These are phyloP conservation scores for Iberis pinnata DNA, from an alignment of 345 rosid genomes.

Conservation along the genomic window DNA sequence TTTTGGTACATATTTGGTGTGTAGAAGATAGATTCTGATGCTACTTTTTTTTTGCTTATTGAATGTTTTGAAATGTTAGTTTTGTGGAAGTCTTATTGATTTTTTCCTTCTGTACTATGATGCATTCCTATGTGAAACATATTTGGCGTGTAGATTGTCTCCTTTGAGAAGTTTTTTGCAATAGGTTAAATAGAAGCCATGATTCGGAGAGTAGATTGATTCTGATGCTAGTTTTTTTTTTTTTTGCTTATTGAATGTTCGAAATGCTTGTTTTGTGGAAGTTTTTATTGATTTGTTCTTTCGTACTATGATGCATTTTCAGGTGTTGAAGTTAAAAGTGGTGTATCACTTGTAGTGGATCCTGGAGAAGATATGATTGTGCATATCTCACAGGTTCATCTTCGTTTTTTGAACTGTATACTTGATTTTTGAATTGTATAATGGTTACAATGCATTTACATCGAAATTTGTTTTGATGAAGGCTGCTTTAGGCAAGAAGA, in stretches of 20 bases:
- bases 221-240: not conserved
- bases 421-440: not conserved
- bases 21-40: too few species aligned
- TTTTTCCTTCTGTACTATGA: too few species aligned
- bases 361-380: constrained; percentile 33
- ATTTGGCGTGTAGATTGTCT: too few species aligned
- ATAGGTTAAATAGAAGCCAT: too few species aligned
- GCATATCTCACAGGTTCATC: constrained; percentile 59
- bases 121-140: too few species aligned
- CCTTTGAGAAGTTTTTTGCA: too few species aligned
- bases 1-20: too few species aligned
- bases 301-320: not conserved
- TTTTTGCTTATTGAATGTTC: not conserved
- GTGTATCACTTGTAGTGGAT: constrained; percentile 29
- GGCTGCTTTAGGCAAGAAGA: constrained; percentile 57
- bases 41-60: too few species aligned
- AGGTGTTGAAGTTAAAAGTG: constrained; percentile 67
- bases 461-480: constrained; percentile 15
- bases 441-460: not conserved
- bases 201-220: not conserved
- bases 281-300: not conserved
- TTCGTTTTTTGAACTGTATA: not conserved
- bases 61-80: too few species aligned
- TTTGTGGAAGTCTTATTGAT: too few species aligned
- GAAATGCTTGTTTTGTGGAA: not conserved